phyloP scores from a whole-genome alignment of 345 rosid species.

The Gossypium rotundifolium region DNA sequence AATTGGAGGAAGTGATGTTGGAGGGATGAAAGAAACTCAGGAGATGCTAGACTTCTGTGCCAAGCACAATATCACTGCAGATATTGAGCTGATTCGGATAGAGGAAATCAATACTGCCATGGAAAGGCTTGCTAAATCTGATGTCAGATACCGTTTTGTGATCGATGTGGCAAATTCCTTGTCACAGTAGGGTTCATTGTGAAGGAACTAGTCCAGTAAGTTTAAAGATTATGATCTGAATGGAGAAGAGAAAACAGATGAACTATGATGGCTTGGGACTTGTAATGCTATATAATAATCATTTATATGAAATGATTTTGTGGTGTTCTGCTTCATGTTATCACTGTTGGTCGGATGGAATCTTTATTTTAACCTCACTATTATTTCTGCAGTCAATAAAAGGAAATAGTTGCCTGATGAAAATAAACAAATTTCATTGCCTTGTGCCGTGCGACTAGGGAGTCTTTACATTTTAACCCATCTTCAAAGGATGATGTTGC shows the following conservation, averaged over 20 bases:
- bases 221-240: neutral
- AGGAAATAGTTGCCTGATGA: no score
- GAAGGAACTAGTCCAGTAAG: neutral
- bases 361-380: no score
- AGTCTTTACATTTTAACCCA: no score
- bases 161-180: constrained; percentile 73
- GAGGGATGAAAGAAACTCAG: constrained; percentile 46
- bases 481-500: no score
- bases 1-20: constrained; percentile 72
- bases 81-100: constrained; percentile 69
- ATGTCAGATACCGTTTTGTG: constrained; percentile 84
- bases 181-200: constrained; percentile 16
- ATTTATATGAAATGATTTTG: no score
- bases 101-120: constrained; percentile 69
- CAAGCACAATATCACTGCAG: constrained; percentile 62
- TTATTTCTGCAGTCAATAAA: no score
- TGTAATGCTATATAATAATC: no score
- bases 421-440: no score
- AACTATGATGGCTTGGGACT: neutral
- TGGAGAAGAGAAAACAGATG: neutral
- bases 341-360: no score
- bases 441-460: no score
- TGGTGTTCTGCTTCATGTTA: no score
- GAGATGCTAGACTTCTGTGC: constrained; percentile 62
- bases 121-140: constrained; percentile 88